Conservation (phyloP, 2,329 filamentous ascomycete species). For the Cladosporium austrohemisphaericum region DNA sequence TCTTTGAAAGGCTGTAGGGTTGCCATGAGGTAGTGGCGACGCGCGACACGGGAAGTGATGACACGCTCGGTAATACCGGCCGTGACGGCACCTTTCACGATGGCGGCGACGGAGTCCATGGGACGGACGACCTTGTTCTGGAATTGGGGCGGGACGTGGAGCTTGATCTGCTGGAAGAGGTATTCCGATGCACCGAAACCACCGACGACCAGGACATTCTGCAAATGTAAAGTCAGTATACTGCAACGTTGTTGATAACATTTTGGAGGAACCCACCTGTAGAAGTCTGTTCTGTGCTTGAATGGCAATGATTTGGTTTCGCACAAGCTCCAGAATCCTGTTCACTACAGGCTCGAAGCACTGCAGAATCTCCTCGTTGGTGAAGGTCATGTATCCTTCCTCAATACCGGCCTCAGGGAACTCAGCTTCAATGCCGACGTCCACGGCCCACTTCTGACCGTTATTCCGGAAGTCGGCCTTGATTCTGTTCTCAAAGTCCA, state of each 20-base stretch:
- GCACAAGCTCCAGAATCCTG: constrained; percentile 88
- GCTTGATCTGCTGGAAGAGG: constrained; percentile 98
- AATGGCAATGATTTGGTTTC: constrained; percentile 98
- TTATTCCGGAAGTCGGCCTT: constrained; percentile 99
- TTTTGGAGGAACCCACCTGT: constrained; percentile 53
- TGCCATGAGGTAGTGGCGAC: constrained; percentile 98
- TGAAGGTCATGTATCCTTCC: constrained; percentile 99
- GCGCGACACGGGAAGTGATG: constrained; percentile 92
- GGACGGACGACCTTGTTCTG: constrained; percentile 96
- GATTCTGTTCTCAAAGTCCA: constrained; percentile 99
- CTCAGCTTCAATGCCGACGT: constrained; percentile 97
- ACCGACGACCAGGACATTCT: constrained; percentile 94
- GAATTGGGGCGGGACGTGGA: constrained; percentile 96
- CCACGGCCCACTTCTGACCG: constrained; percentile 95
- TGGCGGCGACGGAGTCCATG: constrained; percentile 98
- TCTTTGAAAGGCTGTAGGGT: constrained; percentile 98
- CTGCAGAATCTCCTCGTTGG: constrained; percentile 97
- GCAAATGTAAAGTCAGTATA: constrained; percentile 27
- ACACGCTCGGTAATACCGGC: constrained; percentile 96
- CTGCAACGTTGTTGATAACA: background rate
- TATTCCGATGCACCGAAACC: constrained; percentile 98
- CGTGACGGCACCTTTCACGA: constrained; percentile 96
- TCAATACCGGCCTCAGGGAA: constrained; percentile 97
- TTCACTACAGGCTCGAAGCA: constrained; percentile 99
- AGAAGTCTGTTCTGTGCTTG: constrained; percentile 92